Evolutionary conservation across 108 stramenopile genomes (phyloP), one percentile per base, ranked within the genome.

Genomic region (Skeletonema potamos): DNA sequence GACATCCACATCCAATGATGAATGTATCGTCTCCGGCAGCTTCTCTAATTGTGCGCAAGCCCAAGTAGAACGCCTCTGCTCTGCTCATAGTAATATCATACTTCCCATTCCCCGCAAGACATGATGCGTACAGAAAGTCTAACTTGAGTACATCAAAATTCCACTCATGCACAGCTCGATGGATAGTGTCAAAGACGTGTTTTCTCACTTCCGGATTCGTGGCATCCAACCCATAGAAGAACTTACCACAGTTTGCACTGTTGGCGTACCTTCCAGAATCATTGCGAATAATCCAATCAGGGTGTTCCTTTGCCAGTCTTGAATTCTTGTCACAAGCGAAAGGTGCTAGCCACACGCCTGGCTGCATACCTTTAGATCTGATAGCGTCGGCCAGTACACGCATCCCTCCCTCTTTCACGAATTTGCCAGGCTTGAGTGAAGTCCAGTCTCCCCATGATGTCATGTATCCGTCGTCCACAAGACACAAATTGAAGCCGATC

Each of bases 401-500:
- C 90, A 97, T 87, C 27, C 89, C 82, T 63, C 73, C 66, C 13
- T 69, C 81, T 27, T 73, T 77, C 9, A 83, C 58, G 72, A 93
- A 94, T 66, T 86, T 84, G 11, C 69, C 66, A 4, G 89, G 89
- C 64, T 97, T 94, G 55, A 96, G 70, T 3, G 84, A 84, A 59
- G 86, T 81, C 97, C 97, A 97, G 71, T 96, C 97, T 29, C 97
- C 97, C 97, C 97, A 97, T 8, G 94, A 86, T 51, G 86, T 93
- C 92, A 96, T 96, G 73, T 97, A 97, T 5, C 97, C 97, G 75
- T 97, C 95, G 70, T 97, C 97, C 27, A 97, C 90, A 0, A 96
- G 82, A 26, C 87, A 87, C 9, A 93, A 85, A 69, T 95, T 91
- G 51, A 90, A 90, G 2, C 89, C 88, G 32, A 92, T 81, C 18